Evolutionary conservation across 2,329 filamentous ascomycete species (phyloP).

Genomic region (Orbilia javanica): DNA sequence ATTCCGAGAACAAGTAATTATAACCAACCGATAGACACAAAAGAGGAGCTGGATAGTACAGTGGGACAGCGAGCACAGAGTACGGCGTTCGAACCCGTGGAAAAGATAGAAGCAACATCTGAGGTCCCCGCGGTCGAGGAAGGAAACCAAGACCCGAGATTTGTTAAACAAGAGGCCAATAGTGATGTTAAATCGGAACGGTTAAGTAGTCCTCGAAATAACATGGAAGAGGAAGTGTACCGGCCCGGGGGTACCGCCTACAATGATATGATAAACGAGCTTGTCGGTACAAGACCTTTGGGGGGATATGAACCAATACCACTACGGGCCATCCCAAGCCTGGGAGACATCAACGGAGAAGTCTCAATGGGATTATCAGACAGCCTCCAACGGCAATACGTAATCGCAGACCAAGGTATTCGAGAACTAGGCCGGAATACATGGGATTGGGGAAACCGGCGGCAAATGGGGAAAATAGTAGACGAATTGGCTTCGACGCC

Average conservation of each 20-base stretch:
- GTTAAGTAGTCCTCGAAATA: neutral
- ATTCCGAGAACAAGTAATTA: too few species aligned
- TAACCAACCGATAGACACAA: neutral
- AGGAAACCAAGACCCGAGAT: neutral
- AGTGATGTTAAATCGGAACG: too few species aligned
- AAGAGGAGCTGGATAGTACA: neutral
- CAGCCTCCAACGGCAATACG: constrained; percentile 14
- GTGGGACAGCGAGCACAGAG: neutral
- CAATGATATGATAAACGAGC: neutral
- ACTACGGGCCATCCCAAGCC: neutral
- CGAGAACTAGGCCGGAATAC: neutral
- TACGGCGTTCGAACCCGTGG: neutral
- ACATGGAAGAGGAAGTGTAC: neutral
- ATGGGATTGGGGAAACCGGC: neutral
- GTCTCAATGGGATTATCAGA: neutral
- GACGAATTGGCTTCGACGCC: neutral
- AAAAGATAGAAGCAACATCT: neutral
- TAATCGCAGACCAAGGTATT: constrained; percentile 19
- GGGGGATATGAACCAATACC: neutral
- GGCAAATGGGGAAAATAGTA: neutral
- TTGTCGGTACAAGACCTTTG: neutral
- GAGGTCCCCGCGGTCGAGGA: too few species aligned
- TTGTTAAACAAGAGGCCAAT: neutral
- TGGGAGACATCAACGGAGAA: neutral
- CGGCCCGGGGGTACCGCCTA: neutral